Evolutionary conservation across 164 flowering plant genomes (phyloP).

Genomic region (Stephania cephalantha): DNA sequence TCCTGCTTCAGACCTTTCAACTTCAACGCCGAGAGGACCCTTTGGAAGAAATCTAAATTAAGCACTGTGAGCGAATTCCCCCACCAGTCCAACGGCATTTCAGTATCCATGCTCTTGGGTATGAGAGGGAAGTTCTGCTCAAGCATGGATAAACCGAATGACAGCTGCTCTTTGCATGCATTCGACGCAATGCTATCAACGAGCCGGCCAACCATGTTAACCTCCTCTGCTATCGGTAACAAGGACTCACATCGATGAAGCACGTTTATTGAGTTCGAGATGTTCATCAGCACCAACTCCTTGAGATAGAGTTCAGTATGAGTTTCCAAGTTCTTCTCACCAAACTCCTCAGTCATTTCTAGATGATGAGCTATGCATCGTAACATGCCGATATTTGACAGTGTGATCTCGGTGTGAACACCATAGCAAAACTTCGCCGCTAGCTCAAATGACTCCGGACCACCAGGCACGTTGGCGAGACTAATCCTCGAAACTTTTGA

Average conservation of each 20-base stretch:
- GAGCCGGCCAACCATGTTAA: constrained; percentile 48
- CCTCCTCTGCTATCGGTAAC: constrained; percentile 73
- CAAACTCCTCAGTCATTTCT: constrained; percentile 85
- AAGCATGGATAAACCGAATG: constrained; percentile 69
- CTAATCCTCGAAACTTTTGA: constrained; percentile 47
- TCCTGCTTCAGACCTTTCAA: constrained; percentile 86
- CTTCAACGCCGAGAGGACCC: constrained; percentile 71
- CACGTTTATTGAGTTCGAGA: constrained; percentile 67
- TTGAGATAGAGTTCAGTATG: constrained; percentile 57
- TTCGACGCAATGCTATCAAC: constrained; percentile 68
- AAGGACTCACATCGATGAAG: constrained; percentile 71
- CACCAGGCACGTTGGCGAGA: constrained; percentile 67
- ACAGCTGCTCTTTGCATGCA: constrained; percentile 91
- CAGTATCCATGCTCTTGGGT: constrained; percentile 32
- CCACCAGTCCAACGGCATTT: constrained; percentile 87
- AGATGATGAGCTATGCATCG: constrained; percentile 65
- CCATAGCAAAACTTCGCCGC: constrained; percentile 96
- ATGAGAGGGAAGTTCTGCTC: constrained; percentile 46
- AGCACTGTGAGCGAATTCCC: constrained; percentile 64
- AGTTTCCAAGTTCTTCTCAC: constrained; percentile 70
- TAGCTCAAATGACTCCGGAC: constrained; percentile 84
- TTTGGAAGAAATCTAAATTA: constrained; percentile 76
- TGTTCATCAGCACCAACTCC: constrained; percentile 60
- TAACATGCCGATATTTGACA: constrained; percentile 68
- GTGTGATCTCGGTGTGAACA: constrained; percentile 56